Base-by-base conservation (phyloP, 192 early-diverging fungal genomes). In the Umbelopsis ramanniana region DNA sequence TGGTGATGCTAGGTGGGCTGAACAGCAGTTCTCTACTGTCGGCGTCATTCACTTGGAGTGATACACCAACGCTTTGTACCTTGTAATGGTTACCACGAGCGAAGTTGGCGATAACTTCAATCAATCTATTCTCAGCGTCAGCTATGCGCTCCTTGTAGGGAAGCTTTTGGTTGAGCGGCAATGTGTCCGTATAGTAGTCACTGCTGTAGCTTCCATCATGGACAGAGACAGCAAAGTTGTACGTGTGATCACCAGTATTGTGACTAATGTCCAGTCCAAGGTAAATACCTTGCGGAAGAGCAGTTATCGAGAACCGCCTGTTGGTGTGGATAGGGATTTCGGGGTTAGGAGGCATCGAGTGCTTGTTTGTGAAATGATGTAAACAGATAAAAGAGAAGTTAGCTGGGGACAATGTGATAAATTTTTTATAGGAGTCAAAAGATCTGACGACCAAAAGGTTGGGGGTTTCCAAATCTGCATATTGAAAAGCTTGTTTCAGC, bases 131-230 rank as follows among this genome's bases (percentile, higher is more conserved):
- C 35, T 89, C 82, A 67, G 87, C 82, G 54, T 81, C 83, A n/a
- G 69, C 66, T 9, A 80, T 48, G 5, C 71, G 46, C 6, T 78
- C 54, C 9, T 67, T 21, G 1, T 33, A 23, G 6, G 15, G n/a
- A 12, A 63, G 17, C 15, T 7, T 63, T 35, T 5, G 2, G 48
- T 70, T 72, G 24, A 76, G 33, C 24, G 53, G 54, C 35, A 89
- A 70, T 26, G 74, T 69, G 26, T 85, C 88, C 23, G 85, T 72
- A 79, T 91, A 88, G 53, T 77, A 87, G 67, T 86, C 87, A 21
- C 82, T 82, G 54, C 83, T 85, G 72, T 88, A 92, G 71, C 73
- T 82, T 22, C 91, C 92, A 73, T 94, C 91, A 72, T 94, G 89
- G 54, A 87, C 84, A 55, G 86, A 93, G 75, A 91, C 82, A 21